These are phyloP conservation scores for Saccharum hybrid DNA, from an alignment of 202 grass and related monocot genomes.

Conservation along the genomic window DNA sequence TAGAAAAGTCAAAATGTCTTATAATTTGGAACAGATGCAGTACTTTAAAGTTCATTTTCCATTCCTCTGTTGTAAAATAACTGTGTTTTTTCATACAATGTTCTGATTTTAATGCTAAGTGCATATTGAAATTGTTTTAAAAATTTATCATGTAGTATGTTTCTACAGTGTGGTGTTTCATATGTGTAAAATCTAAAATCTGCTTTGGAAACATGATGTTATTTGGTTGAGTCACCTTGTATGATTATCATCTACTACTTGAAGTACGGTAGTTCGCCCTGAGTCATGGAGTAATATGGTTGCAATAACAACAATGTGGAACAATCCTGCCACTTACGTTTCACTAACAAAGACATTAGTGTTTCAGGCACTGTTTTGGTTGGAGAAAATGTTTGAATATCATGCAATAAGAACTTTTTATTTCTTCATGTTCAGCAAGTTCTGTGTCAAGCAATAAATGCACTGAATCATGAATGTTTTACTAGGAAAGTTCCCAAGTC, in stretches of 20 bases:
- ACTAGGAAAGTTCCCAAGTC: not conserved
- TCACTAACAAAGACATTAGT: not conserved
- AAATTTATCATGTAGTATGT: not conserved
- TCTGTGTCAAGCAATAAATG: not conserved
- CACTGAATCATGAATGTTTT: not conserved
- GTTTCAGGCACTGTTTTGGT: not conserved
- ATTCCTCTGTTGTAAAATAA: not conserved
- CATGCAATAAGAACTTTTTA: not conserved
- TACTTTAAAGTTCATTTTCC: not conserved
- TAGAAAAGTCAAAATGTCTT: no score
- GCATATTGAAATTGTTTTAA: not conserved
- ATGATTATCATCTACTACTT: not conserved
- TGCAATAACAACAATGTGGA: not conserved
- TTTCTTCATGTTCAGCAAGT: not conserved
- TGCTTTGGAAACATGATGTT: not conserved
- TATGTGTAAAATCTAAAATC: constrained; percentile 1
- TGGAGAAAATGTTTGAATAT: not conserved
- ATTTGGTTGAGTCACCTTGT: not conserved
- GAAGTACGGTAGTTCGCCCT: not conserved
- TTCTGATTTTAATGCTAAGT: not conserved
- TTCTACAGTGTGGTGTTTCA: not conserved
- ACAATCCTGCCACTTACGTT: not conserved
- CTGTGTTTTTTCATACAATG: not conserved
- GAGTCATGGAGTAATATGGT: not conserved
- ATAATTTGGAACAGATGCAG: no score